Percentiles rank a stretch among this genome's conserved stretches.
Evolutionary conservation across 441 rosid genomes (phyloP).

Genomic region (Geranium incanum): DNA sequence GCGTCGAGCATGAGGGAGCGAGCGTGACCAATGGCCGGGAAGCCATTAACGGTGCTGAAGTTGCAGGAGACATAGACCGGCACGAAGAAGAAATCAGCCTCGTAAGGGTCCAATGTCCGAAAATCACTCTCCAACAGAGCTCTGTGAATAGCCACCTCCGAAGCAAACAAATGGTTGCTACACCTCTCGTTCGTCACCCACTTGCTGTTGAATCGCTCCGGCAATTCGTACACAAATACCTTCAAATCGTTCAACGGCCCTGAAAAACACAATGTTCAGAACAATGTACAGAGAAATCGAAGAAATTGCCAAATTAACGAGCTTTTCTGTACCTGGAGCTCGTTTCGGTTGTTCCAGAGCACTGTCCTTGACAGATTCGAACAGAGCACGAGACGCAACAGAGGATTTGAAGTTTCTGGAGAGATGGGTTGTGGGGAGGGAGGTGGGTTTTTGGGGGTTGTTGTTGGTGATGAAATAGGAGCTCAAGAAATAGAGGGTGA

Average conservation of each 20-base stretch:
- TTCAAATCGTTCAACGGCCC: constrained; percentile 54
- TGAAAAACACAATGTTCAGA: constrained; percentile 13
- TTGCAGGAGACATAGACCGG: constrained; percentile 93
- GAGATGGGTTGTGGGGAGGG: constrained; percentile 33
- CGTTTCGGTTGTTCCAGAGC: constrained; percentile 17
- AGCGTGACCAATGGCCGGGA: constrained; percentile 92
- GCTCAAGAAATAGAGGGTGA: constrained; percentile 62
- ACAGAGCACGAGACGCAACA: background rate
- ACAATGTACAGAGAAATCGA: background rate
- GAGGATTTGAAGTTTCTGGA: constrained; percentile 29
- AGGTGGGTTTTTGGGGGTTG: constrained; percentile 24
- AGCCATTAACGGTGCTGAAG: constrained; percentile 81
- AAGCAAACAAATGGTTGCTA: constrained; percentile 72
- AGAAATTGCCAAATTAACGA: background rate
- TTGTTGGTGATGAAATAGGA: constrained; percentile 59
- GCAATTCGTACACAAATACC: constrained; percentile 66
- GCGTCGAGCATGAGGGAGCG: constrained; percentile 64
- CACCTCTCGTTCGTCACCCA: constrained; percentile 80
- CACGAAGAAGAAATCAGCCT: constrained; percentile 86
- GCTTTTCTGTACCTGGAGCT: too few species aligned
- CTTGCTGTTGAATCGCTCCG: constrained; percentile 58
- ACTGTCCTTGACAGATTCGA: constrained; percentile 31
- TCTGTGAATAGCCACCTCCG: constrained; percentile 83
- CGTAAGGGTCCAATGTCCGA: constrained; percentile 65
- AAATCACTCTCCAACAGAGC: constrained; percentile 49